A percentile compares a stretch with the other conserved stretches of the same genome.
These are phyloP conservation scores for Emergomyces pasteurianus DNA, from an alignment of 2,329 filamentous ascomycete species.

Conservation along the genomic window DNA sequence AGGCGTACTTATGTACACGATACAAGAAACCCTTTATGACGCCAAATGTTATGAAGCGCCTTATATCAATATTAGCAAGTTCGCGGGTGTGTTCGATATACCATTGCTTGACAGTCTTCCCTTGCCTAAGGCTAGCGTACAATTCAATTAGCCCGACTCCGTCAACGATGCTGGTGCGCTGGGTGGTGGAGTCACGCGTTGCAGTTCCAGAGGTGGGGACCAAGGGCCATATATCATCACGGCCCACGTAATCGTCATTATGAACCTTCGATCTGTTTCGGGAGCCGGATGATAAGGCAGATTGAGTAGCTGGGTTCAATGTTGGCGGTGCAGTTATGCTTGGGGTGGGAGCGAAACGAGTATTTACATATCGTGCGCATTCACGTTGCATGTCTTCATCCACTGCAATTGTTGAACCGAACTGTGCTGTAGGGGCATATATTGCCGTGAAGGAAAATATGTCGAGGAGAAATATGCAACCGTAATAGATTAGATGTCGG, in stretches of 20 bases:
- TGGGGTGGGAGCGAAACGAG: slow-evolving; percentile 29
- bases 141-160: slow-evolving; percentile 56
- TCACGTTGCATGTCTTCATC: slow-evolving; percentile 74
- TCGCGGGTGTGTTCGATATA: slow-evolving; percentile 61
- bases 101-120: slow-evolving; percentile 79
- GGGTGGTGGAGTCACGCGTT: slow-evolving; percentile 9
- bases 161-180: slow-evolving; percentile 23
- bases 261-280: neutral
- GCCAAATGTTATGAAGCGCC: slow-evolving; percentile 88
- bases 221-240: slow-evolving; percentile 34
- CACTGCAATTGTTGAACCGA: slow-evolving; percentile 61
- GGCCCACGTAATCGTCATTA: slow-evolving; percentile 16
- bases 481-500: slow-evolving; percentile 84
- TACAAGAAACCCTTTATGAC: slow-evolving; percentile 92
- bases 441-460: slow-evolving; percentile 90
- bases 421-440: slow-evolving; percentile 70
- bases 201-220: slow-evolving; percentile 20
- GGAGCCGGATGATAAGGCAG: neutral
- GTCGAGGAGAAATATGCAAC: slow-evolving; percentile 79
- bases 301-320: slow-evolving; percentile 5
- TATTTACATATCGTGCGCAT: slow-evolving; percentile 72
- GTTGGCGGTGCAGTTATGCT: slow-evolving; percentile 16
- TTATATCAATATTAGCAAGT: slow-evolving; percentile 68
- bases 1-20: slow-evolving; percentile 80
- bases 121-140: slow-evolving; percentile 73